Evolutionary conservation across 1,139 yeast species (phyloP).

Genomic region (Saccharomycopsis phalli): DNA sequence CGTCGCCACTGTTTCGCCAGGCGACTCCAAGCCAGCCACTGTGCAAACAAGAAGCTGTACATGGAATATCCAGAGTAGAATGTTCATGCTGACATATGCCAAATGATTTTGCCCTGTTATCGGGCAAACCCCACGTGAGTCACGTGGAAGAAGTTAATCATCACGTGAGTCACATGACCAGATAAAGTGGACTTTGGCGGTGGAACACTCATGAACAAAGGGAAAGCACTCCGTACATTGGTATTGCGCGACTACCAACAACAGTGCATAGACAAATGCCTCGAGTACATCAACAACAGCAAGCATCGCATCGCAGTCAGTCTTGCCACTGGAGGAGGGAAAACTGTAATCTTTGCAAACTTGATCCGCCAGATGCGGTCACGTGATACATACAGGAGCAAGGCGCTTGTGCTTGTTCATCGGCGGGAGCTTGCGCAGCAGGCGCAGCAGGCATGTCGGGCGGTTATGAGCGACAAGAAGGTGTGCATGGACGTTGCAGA

Average conservation of each 20-base stretch:
- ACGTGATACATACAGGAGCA: conserved; percentile 30
- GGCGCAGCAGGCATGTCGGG: conserved; percentile 45
- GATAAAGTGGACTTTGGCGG: no score
- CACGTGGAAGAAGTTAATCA: no score
- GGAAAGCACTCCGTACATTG: no score
- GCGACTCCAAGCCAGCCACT: no score
- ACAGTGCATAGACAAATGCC: conserved; percentile 55
- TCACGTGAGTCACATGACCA: no score
- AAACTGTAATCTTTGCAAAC: conserved; percentile 75
- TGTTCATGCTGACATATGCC: no score
- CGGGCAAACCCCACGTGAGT: no score
- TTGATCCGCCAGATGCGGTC: conserved; percentile 44
- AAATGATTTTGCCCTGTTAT: no score
- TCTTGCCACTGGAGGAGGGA: conserved; percentile 93
- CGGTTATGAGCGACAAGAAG: conserved; percentile 40
- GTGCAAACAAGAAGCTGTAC: no score
- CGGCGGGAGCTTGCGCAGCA: conserved; percentile 72
- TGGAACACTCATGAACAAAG: no score
- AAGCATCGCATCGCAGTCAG: conserved; percentile 66
- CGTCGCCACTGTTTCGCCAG: background rate
- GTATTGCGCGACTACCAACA: conserved; percentile 56
- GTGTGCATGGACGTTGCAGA: conserved; percentile 66
- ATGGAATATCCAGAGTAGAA: no score
- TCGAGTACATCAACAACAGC: conserved; percentile 40
- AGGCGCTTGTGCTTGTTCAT: conserved; percentile 68